phyloP scores from a whole-genome alignment of 306 rosid genomes.

The Trichosanthes cucumerina region DNA sequence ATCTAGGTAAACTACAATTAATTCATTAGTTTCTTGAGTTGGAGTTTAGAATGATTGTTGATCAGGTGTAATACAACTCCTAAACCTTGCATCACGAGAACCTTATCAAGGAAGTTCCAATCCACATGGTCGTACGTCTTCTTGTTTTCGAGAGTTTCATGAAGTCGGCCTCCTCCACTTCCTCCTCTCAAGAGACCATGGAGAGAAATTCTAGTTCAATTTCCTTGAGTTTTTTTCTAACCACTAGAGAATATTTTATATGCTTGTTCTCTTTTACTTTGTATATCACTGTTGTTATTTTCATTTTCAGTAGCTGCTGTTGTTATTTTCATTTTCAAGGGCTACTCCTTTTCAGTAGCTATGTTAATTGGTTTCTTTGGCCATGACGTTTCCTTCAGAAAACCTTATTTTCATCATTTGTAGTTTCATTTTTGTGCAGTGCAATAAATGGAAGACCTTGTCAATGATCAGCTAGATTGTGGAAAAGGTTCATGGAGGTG shows the following conservation, averaged over 20 bases:
- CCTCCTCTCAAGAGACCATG: not conserved
- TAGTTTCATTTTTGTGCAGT: not conserved
- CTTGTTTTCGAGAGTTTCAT: too few species aligned
- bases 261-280: not conserved
- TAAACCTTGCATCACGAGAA: too few species aligned
- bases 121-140: too few species aligned
- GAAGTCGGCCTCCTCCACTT: too few species aligned
- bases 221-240: not conserved
- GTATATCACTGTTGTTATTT: not conserved
- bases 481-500: constrained; percentile 19
- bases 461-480: constrained; percentile 5
- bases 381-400: not conserved
- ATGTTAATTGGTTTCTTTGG: not conserved
- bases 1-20: too few species aligned
- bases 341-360: not conserved
- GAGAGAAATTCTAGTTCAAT: not conserved
- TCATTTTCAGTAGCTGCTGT: not conserved
- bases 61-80: too few species aligned
- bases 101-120: too few species aligned
- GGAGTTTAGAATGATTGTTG: too few species aligned
- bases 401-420: not conserved
- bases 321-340: too few species aligned
- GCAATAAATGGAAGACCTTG: constrained; percentile 5
- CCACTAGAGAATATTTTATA: not conserved
- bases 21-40: too few species aligned